Evolutionary conservation across 768 basidiomycete species (phyloP), one percentile per base, ranked within the genome.

Genomic region (Tubosaeta sp.): DNA sequence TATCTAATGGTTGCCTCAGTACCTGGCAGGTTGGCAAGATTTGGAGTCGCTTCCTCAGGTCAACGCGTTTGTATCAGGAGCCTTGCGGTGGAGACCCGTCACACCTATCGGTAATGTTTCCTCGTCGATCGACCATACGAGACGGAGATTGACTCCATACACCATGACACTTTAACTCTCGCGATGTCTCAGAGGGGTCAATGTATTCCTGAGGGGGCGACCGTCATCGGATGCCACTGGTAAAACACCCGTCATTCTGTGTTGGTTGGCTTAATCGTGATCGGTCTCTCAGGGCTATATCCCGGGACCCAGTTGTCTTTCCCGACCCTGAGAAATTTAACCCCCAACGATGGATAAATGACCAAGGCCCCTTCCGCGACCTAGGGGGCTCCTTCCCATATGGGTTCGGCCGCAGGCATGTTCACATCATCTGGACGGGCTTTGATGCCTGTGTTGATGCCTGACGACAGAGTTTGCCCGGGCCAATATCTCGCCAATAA

Each of bases 301-400:
- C 59, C 35, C 56, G 29, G 11, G 63, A 64, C 25, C 63, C 63
- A 0, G 55, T 43, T 1, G 41, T 43, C 1, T 64, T 64, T 29
- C 61, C 62, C 0, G 50, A 64, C 12, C 55, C 82, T 0, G 41
- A 43, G 41, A 60, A 42, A 16, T 84, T 84, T 59, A 65, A 79
- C 26, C 81, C 80, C 5, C 74, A 78, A 53, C 68, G 83, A 33
- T 84, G 83, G 82, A 48, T 83, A 10, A 51, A 56, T 38, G 27
- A 49, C 2, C 64, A 76, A 1, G 77, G 76, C 1, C 69, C 63
- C 19, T 43, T 43, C 25, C 41, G 14, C 12, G 25, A 26, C 12
- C 14, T 43, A 16, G 41, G 41, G 11, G 41, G 41, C 2, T 43
- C 71, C 5, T 81, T 71, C 52, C 65, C 76, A 5, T 83, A 78